Conservation (phyloP, 768 basidiomycete genomes). For the Leccinum incarnatum region DNA sequence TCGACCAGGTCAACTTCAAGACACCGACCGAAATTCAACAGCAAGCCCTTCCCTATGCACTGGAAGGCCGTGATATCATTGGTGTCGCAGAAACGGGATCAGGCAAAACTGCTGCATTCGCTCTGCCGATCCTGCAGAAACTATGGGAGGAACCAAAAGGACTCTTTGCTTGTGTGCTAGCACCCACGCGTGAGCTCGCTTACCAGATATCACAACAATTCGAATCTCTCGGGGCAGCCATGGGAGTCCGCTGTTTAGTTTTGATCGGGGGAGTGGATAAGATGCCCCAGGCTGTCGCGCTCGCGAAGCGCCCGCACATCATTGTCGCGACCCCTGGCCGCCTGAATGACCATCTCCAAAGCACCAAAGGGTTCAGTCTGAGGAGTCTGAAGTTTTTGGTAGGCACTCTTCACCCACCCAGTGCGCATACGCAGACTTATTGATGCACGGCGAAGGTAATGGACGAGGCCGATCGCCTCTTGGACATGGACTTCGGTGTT, state of each 20-base stretch:
- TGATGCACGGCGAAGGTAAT: constrained; percentile 62
- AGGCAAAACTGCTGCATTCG: constrained; percentile 98
- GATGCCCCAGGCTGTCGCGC: constrained; percentile 84
- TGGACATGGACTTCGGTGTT: constrained; percentile 96
- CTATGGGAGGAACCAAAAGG: constrained; percentile 95
- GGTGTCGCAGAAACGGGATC: constrained; percentile 98
- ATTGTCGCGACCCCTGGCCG: constrained; percentile 95
- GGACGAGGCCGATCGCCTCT: constrained; percentile 92
- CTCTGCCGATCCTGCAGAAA: constrained; percentile 92
- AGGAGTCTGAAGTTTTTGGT: constrained; percentile 86
- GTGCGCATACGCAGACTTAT: neutral
- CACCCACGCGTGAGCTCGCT: constrained; percentile 97
- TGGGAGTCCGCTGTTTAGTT: constrained; percentile 88
- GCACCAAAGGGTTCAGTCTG: constrained; percentile 95
- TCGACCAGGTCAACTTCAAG: constrained; percentile 78
- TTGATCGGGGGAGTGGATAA: constrained; percentile 96
- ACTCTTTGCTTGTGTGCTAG: constrained; percentile 89
- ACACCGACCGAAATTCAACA: constrained; percentile 89
- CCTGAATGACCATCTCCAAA: constrained; percentile 90
- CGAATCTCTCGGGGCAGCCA: constrained; percentile 83
- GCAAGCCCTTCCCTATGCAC: constrained; percentile 80
- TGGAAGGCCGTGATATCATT: constrained; percentile 93
- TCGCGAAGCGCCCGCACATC: constrained; percentile 92
- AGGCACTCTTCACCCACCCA: constrained; percentile 25
- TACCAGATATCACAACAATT: constrained; percentile 99